Evolutionary conservation across 495 filamentous ascomycete species (phyloP).

Genomic region (Penicillium lagena): DNA sequence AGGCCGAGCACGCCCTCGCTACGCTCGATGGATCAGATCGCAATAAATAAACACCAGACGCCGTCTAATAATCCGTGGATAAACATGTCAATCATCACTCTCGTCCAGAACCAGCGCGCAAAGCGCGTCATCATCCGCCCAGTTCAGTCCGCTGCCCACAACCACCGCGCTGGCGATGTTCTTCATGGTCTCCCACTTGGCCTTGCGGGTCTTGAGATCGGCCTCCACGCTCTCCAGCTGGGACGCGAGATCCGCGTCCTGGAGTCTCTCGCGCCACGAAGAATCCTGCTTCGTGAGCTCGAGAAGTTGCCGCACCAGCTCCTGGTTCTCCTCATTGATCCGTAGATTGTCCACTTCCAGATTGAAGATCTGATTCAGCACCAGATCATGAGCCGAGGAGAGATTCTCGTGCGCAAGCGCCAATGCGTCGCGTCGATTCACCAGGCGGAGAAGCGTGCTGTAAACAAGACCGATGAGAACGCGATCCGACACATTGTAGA

Average conservation of each 20-base stretch:
- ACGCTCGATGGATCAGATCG: background rate
- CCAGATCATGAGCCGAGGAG: conserved; percentile 40
- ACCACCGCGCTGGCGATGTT: conserved; percentile 66
- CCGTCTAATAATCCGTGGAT: background rate
- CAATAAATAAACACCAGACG: background rate
- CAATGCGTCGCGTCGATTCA: conserved; percentile 61
- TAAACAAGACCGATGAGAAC: background rate
- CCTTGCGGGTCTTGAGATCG: conserved; percentile 49
- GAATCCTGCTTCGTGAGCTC: conserved; percentile 52
- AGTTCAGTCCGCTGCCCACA: conserved; percentile 78
- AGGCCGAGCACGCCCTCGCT: no score
- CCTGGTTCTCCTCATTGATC: conserved; percentile 52
- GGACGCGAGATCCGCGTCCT: conserved; percentile 41
- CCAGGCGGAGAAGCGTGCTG: conserved; percentile 58
- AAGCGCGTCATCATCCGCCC: conserved; percentile 65
- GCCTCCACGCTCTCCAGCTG: conserved; percentile 51
- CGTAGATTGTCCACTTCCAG: conserved; percentile 50
- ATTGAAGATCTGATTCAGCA: conserved; percentile 41
- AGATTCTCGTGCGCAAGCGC: conserved; percentile 54
- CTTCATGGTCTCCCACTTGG: conserved; percentile 68
- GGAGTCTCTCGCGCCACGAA: conserved; percentile 42
- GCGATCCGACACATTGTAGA: background rate
- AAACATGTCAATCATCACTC: conserved; percentile 42
- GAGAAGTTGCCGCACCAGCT: conserved; percentile 53
- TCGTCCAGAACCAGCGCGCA: conserved; percentile 70